Evolutionary conservation across 805 yeast species (phyloP).

Genomic region (Helenozyma rhizophorensis): DNA sequence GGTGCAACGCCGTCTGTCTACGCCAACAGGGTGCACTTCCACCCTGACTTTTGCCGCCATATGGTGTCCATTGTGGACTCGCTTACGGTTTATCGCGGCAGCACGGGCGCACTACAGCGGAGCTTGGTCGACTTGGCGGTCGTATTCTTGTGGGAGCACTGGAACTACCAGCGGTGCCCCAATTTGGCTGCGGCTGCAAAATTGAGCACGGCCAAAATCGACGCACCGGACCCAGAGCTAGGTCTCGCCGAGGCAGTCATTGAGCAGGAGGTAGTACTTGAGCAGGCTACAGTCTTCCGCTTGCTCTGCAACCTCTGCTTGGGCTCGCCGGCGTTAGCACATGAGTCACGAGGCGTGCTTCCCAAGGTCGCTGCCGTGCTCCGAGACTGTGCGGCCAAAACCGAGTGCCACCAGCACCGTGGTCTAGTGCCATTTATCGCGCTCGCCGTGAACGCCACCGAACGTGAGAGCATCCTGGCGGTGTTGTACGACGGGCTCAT

Average conservation of each 20-base stretch:
- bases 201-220: neutral
- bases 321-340: slow-evolving; percentile 10
- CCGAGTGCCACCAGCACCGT: slow-evolving; percentile 10
- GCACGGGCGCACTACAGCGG: slow-evolving; percentile 8
- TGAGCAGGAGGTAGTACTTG: no score
- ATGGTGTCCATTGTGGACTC: slow-evolving; percentile 9
- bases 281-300: slow-evolving; percentile 6
- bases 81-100: slow-evolving; percentile 3
- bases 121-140: slow-evolving; percentile 9
- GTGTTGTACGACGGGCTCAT: slow-evolving; percentile 14
- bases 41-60: slow-evolving; percentile 7
- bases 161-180: slow-evolving; percentile 9
- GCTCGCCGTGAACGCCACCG: slow-evolving; percentile 9
- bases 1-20: slow-evolving; percentile 4
- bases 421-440: slow-evolving; percentile 9
- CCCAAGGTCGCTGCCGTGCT: slow-evolving; percentile 9
- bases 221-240: neutral
- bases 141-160: slow-evolving; percentile 13
- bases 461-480: slow-evolving; percentile 7
- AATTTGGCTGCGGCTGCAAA: slow-evolving; percentile 4
- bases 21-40: slow-evolving; percentile 9
- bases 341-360: slow-evolving; percentile 3
- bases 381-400: slow-evolving; percentile 9
- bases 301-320: slow-evolving; percentile 14
- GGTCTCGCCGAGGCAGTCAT: no score